Base-by-base conservation (phyloP, 441 rosid genomes). In the Erysimum cheiri region DNA sequence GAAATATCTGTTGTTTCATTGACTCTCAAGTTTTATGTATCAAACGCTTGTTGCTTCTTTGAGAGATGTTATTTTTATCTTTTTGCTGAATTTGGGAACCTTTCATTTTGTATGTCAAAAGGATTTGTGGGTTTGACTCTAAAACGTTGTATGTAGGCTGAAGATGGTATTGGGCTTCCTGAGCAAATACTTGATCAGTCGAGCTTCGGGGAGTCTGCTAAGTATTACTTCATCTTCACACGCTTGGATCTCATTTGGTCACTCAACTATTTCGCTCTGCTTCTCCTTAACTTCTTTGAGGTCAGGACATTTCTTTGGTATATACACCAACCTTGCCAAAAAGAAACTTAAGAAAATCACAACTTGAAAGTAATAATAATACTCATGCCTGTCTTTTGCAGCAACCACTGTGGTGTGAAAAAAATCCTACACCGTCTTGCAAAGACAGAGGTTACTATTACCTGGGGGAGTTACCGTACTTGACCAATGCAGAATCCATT, bases 391-490 rank as follows among this genome's bases (percentile, higher is more conserved):
- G 59, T 60, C 69, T 35, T 60, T 49, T 80, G 81, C 84, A 95
- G 99, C 86, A 89, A 85, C 98, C 99, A 50, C 71, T 95, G 74
- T 95, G 97, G 98, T 95, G 99, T 71, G 75, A 78, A 33, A 81
- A 73, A 10, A 40, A 37, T 54, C 61, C 85, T 71, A 65, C 75
- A 15, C 72, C 86, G 70, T 74, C 95, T 67, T 95, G 99, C 80
- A 74, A 70, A 33, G 90, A 89, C 63, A 87, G 95, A 61, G 93
- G 83, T 2, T 89, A 87, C 80, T 92, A 69, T 79, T 95, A 78
- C 79, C 89, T 95, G 7, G 99, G 99, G 5, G 88, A 92, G 82
- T 80, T 95, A 85, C 98, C 98, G 0, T 95, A 89, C 85, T 83
- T 95, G 78, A 90, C 89, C 28, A 50, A 77, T 53, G 33, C 79